Percentiles rank a stretch among this genome's conserved stretches.
These are phyloP conservation scores for Arachis stenosperma DNA, from an alignment of 306 rosid species.

Conservation along the genomic window DNA sequence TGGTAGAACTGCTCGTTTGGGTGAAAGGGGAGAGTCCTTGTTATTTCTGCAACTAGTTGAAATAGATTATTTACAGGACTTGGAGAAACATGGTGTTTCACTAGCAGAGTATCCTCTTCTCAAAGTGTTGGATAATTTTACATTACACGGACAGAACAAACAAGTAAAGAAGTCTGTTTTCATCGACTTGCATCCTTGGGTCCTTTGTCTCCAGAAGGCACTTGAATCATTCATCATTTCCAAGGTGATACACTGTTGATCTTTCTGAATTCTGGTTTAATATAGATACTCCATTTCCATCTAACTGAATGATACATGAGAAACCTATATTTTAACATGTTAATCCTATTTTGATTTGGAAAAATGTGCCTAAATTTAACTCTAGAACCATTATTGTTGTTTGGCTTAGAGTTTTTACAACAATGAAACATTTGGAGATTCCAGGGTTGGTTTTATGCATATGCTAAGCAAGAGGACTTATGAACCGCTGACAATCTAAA, in stretches of 20 bases:
- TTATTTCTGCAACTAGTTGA: conserved; percentile 93
- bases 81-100: conserved; percentile 86
- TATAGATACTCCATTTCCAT: not conserved
- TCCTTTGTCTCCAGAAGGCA: conserved; percentile 72
- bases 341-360: conserved; percentile 20
- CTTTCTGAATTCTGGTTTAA: conserved; percentile 19
- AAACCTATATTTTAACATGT: conserved; percentile 6
- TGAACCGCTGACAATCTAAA: not conserved
- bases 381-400: too few species aligned
- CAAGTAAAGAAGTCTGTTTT: conserved; percentile 49
- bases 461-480: not conserved
- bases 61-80: conserved; percentile 77
- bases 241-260: conserved; percentile 55
- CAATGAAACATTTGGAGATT: not conserved
- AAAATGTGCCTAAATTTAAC: not conserved
- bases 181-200: conserved; percentile 81
- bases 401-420: not conserved
- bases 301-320: conserved; percentile 20
- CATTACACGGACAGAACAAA: conserved; percentile 52
- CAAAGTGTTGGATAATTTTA: conserved; percentile 74
- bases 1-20: conserved; percentile 95
- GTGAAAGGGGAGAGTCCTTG: conserved; percentile 89
- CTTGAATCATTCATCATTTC: conserved; percentile 66
- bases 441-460: not conserved
- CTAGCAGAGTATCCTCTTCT: conserved; percentile 71